These are phyloP conservation scores for Trametes villosa DNA, from an alignment of 768 basidiomycete species.

Conservation along the genomic window DNA sequence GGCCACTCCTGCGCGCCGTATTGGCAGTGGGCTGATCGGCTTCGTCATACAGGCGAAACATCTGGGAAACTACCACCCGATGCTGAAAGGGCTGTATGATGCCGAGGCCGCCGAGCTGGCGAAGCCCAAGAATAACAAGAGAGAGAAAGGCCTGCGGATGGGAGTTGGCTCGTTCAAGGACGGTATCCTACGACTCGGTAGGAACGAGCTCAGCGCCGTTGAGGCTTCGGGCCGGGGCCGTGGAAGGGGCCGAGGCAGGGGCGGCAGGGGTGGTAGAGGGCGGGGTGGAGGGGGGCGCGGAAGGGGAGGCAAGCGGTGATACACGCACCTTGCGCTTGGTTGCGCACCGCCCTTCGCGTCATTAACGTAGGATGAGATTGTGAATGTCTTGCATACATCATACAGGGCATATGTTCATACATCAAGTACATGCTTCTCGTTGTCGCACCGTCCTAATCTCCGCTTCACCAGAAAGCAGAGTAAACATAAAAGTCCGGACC, in stretches of 20 bases:
- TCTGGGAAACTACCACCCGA: constrained; percentile 83
- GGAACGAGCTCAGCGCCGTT: constrained; percentile 56
- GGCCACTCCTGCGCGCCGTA: background rate
- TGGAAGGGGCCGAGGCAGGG: constrained; percentile 3
- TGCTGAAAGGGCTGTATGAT: constrained; percentile 70
- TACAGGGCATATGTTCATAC: constrained; percentile 1
- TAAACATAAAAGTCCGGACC: background rate
- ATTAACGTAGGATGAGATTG: background rate
- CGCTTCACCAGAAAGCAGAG: constrained; percentile 3
- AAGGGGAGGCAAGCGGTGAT: constrained; percentile 28
- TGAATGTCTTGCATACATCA: background rate
- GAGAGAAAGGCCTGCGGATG: constrained; percentile 72
- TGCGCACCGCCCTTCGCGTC: too few relatives aligned
- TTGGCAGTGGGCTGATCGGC: background rate
- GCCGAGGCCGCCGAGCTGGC: constrained; percentile 31
- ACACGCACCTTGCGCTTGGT: background rate
- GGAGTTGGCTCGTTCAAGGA: constrained; percentile 78
- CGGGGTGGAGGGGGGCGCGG: constrained; percentile 30
- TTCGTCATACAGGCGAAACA: constrained; percentile 66
- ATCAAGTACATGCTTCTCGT: background rate
- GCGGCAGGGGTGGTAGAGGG: constrained; percentile 32
- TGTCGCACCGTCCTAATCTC: background rate
- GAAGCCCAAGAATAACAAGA: constrained; percentile 42
- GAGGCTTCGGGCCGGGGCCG: constrained; percentile 24
- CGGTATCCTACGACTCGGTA: constrained; percentile 69